Conservation (phyloP, 2,329 filamentous ascomycete genomes). For the Paecilomyces fulvus region DNA sequence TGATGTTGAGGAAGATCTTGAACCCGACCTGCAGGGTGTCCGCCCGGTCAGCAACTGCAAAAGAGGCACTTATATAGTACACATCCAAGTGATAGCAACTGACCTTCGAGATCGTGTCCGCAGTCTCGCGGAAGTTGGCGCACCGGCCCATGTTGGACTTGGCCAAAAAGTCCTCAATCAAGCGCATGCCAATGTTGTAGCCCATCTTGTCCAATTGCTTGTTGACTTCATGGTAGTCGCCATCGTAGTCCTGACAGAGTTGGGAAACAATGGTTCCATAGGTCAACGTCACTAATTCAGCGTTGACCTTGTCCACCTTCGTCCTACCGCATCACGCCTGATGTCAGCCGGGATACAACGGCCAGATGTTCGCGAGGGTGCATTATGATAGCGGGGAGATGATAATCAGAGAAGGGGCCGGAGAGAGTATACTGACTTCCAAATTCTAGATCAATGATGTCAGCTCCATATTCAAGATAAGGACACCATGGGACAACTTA, state of each 20-base stretch:
- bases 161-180: conserved; percentile 96
- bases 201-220: conserved; percentile 98
- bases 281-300: conserved; percentile 91
- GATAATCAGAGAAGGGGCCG: neutral
- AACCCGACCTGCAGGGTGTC: conserved; percentile 73
- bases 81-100: conserved; percentile 2
- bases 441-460: conserved; percentile 55
- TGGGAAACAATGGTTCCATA: conserved; percentile 97
- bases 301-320: conserved; percentile 94
- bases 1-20: conserved; percentile 98
- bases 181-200: conserved; percentile 90
- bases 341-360: neutral
- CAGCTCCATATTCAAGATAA: conserved; percentile 10
- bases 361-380: neutral
- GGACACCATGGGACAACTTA: conserved; percentile 36
- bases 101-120: conserved; percentile 92
- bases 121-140: conserved; percentile 87
- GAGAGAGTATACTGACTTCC: conserved; percentile 63
- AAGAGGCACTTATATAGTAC: neutral
- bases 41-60: neutral
- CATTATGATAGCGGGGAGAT: neutral
- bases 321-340: conserved; percentile 50
- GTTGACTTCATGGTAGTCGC: conserved; percentile 91
- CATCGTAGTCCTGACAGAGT: conserved; percentile 91
- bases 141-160: conserved; percentile 88